A percentile compares a stretch with the other conserved stretches of the same genome.
Evolutionary conservation across 1,284 basidiomycete species (phyloP).

Genomic region (Leccinum solheimii): DNA sequence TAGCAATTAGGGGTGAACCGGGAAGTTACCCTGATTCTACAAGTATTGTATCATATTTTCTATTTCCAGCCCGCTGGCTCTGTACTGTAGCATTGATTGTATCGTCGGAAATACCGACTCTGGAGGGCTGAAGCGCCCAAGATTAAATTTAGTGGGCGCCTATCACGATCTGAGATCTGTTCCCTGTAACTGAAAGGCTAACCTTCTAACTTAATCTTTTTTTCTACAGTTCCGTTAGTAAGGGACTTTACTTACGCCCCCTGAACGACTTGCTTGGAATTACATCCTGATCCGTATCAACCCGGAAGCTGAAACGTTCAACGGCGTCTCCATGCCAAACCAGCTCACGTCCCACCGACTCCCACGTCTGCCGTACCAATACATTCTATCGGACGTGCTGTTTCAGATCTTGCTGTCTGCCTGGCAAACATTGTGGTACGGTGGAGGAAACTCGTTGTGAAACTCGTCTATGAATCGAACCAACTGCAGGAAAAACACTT

Average conservation of each 20-base stretch:
- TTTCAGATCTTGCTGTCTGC: background rate
- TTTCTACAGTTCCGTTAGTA: background rate
- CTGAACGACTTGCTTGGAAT: background rate
- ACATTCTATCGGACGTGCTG: background rate
- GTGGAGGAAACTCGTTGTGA: background rate
- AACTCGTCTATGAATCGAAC: background rate
- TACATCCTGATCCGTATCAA: background rate
- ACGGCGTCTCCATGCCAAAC: background rate
- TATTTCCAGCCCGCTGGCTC: background rate
- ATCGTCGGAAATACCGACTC: background rate
- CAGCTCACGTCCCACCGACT: background rate
- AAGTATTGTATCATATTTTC: background rate
- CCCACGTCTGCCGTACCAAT: background rate
- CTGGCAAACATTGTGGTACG: background rate
- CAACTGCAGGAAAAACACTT: too few species aligned
- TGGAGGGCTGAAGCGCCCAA: background rate
- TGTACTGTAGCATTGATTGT: conserved; percentile 7
- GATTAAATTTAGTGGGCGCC: background rate
- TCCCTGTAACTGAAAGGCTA: conserved; percentile 17
- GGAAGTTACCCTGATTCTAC: background rate
- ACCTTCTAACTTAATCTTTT: conserved; percentile 17
- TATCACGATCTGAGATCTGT: conserved; percentile 21
- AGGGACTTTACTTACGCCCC: background rate
- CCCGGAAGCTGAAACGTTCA: background rate
- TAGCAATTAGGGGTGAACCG: conserved; percentile 14